Conservation (phyloP, 1,139 yeast genomes). For the Lizanozyma gosingica region DNA sequence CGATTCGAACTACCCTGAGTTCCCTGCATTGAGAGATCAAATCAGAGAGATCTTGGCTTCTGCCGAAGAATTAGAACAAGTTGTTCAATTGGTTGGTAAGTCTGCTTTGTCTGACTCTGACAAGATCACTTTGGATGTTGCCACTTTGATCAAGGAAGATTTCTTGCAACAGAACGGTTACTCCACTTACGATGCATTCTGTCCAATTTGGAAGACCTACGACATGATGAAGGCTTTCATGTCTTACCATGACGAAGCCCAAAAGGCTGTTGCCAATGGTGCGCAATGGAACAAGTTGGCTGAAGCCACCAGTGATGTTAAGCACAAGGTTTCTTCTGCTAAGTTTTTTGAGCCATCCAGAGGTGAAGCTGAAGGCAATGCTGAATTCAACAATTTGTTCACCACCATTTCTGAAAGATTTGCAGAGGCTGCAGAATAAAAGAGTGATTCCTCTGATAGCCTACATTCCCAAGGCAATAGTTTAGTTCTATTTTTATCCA, state of each 20-base stretch:
- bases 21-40: slow-evolving; percentile 81
- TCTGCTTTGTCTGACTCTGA: slow-evolving; percentile 94
- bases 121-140: slow-evolving; percentile 91
- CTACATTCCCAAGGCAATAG: slow-evolving; percentile 1
- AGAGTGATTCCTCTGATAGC: too few relatives aligned
- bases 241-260: slow-evolving; percentile 92
- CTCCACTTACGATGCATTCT: slow-evolving; percentile 94
- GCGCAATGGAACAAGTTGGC: slow-evolving; percentile 89
- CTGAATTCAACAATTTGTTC: slow-evolving; percentile 70
- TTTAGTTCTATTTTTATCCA: slow-evolving; percentile 5
- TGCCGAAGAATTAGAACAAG: slow-evolving; percentile 98
- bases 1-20: slow-evolving; percentile 81
- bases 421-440: slow-evolving; percentile 88
- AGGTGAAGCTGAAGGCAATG: slow-evolving; percentile 71
- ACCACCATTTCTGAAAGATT: slow-evolving; percentile 78
- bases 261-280: slow-evolving; percentile 90
- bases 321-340: slow-evolving; percentile 88
- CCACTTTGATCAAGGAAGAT: slow-evolving; percentile 88
- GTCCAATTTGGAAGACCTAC: slow-evolving; percentile 98
- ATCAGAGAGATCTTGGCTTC: slow-evolving; percentile 90
- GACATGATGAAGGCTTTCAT: slow-evolving; percentile 97
- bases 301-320: slow-evolving; percentile 82
- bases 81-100: slow-evolving; percentile 97
- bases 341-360: slow-evolving; percentile 93
- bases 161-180: slow-evolving; percentile 99